Evolutionary conservation across 83 land plant species (phyloP).

Genomic region (Picea abies): DNA sequence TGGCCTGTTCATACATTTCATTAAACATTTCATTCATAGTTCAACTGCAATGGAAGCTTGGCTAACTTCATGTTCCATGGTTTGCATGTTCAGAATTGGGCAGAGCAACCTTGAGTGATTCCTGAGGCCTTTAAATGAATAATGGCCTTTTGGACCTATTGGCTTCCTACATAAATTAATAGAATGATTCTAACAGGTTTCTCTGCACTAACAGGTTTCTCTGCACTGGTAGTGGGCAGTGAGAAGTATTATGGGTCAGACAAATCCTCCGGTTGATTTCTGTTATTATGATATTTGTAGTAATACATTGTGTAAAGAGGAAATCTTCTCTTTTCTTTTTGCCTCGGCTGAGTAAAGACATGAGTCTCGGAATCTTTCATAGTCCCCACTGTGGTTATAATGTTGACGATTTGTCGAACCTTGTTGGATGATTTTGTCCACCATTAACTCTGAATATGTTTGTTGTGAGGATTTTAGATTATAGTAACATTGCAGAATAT

Average conservation of each 20-base stretch:
- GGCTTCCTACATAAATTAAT: slow-evolving; percentile 6
- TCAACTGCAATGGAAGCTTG: background rate
- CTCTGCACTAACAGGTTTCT: slow-evolving; percentile 90
- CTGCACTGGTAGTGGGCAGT: slow-evolving; percentile 83
- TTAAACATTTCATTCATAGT: background rate
- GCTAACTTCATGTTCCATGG: background rate
- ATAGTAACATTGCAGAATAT: too few species aligned
- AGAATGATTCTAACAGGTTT: slow-evolving; percentile 73
- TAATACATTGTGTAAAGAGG: background rate
- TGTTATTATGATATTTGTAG: background rate
- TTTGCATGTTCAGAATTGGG: background rate
- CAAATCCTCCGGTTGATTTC: background rate
- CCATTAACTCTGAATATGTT: too few species aligned
- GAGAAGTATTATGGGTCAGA: slow-evolving; percentile 60
- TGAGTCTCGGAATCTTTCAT: too few species aligned
- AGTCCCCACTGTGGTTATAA: too few species aligned
- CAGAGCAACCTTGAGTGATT: background rate
- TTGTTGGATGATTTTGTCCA: too few species aligned
- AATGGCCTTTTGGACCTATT: background rate
- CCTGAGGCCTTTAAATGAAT: background rate
- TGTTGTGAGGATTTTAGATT: too few species aligned
- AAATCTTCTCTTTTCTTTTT: too few species aligned
- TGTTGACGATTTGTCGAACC: too few species aligned
- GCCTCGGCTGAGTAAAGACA: too few species aligned
- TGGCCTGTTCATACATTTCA: background rate